Evolutionary conservation across 352 stramenopile species (phyloP).

Genomic region (Phytophthora lateralis): DNA sequence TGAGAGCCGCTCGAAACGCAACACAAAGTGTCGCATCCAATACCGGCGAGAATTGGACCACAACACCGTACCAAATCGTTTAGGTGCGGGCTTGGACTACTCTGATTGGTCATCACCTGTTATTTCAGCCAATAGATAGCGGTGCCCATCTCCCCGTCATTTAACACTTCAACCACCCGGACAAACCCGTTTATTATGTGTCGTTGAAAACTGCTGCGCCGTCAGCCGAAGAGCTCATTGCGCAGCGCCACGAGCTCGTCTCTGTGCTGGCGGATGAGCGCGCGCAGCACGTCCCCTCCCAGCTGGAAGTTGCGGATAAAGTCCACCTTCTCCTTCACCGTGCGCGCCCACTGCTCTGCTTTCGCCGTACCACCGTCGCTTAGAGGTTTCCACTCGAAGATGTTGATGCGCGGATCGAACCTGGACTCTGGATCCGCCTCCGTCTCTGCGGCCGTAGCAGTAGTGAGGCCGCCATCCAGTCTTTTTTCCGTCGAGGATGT

Average conservation of each 20-base stretch:
- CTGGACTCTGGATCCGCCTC: conserved; percentile 11
- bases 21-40: conserved; percentile 13
- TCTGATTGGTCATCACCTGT: conserved; percentile 14
- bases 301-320: conserved; percentile 64
- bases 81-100: conserved; percentile 11
- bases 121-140: conserved; percentile 19
- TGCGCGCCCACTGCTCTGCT: conserved; percentile 42
- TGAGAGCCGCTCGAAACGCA: conserved; percentile 24
- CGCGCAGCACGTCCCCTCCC: conserved; percentile 57
- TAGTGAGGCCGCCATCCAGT: background rate
- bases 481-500: background rate
- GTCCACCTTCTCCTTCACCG: conserved; percentile 51
- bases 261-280: conserved; percentile 60
- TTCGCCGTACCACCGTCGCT: conserved; percentile 4
- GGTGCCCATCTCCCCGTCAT: conserved; percentile 19
- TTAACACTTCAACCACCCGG: conserved; percentile 26
- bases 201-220: background rate
- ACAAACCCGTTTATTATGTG: background rate
- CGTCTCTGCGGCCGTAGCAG: background rate
- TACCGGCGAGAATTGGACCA: conserved; percentile 14
- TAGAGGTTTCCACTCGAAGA: conserved; percentile 70
- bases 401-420: conserved; percentile 45
- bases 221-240: conserved; percentile 55
- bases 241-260: conserved; percentile 64
- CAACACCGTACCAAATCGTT: background rate